Evolutionary conservation across 345 rosid species (phyloP).

Genomic region (Lepidium aucheri): DNA sequence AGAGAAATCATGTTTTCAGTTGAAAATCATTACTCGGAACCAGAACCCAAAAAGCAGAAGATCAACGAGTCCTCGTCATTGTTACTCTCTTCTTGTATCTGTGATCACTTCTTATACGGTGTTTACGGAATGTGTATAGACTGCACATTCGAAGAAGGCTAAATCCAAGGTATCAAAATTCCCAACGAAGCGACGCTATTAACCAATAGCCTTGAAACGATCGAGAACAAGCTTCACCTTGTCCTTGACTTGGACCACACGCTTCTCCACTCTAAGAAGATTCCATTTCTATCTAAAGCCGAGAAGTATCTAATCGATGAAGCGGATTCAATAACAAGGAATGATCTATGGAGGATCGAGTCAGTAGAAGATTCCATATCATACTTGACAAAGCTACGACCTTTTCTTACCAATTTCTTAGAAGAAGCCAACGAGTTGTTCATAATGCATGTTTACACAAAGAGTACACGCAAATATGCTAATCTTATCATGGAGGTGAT

Average conservation of each 20-base stretch:
- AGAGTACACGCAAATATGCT: background rate
- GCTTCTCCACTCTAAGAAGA: background rate
- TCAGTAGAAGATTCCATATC: background rate
- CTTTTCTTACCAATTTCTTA: background rate
- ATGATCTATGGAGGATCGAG: background rate
- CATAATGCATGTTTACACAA: slow-evolving; percentile 16
- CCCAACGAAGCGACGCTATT: background rate
- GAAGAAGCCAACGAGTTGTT: slow-evolving; percentile 2
- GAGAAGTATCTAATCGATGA: slow-evolving; percentile 6
- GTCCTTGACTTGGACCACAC: slow-evolving; percentile 18
- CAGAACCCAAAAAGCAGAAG: background rate
- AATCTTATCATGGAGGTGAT: background rate
- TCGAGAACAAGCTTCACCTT: slow-evolving; percentile 12
- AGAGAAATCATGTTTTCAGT: background rate
- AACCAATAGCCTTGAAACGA: background rate
- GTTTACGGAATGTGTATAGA: background rate
- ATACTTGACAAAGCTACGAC: background rate
- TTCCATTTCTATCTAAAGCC: background rate
- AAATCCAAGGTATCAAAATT: no score
- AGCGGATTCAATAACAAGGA: background rate
- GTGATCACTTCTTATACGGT: slow-evolving; percentile 2
- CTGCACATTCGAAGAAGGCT: background rate
- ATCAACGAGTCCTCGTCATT: background rate
- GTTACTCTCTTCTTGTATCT: background rate
- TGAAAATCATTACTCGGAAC: background rate